phyloP scores from a whole-genome alignment of 2,329 filamentous ascomycete species.

The Trichocomaceae sp. region DNA sequence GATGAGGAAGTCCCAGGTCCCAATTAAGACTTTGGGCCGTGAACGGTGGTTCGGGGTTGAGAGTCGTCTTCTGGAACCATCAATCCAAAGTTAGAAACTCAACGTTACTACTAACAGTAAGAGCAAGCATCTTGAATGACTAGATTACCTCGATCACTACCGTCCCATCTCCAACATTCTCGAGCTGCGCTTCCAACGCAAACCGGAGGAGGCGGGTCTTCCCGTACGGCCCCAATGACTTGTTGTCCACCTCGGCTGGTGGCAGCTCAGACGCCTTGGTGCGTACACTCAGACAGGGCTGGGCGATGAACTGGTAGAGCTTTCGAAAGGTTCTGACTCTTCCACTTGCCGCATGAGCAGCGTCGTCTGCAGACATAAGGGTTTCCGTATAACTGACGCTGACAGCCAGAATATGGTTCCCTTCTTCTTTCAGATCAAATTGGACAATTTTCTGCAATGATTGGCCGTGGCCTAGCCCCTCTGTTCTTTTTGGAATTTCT shows the following conservation, averaged over 20 bases:
- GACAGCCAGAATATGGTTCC: constrained; percentile 85
- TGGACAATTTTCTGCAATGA: constrained; percentile 75
- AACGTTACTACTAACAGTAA: no score
- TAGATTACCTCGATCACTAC: constrained; percentile 67
- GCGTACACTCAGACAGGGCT: constrained; percentile 79
- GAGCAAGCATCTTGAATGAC: no score
- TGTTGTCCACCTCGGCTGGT: constrained; percentile 40
- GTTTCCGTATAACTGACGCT: constrained; percentile 93
- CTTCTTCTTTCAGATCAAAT: constrained; percentile 89
- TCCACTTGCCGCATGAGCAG: constrained; percentile 42
- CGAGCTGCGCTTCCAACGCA: constrained; percentile 86
- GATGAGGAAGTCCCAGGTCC: constrained; percentile 35
- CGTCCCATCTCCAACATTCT: constrained; percentile 81
- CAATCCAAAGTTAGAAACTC: background rate
- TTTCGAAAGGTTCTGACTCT: constrained; percentile 84
- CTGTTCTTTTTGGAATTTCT: constrained; percentile 22
- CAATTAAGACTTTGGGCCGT: constrained; percentile 50
- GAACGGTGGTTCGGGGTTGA: constrained; percentile 49
- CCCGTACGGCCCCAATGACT: constrained; percentile 39
- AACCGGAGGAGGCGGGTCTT: constrained; percentile 47
- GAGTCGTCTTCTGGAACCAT: constrained; percentile 35
- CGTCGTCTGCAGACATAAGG: constrained; percentile 40
- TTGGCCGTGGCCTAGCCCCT: constrained; percentile 42
- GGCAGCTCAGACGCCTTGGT: constrained; percentile 72
- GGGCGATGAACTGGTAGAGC: constrained; percentile 92